phyloP scores from a whole-genome alignment of 2,329 filamentous ascomycete species.

The Penicillium vulpinum region DNA sequence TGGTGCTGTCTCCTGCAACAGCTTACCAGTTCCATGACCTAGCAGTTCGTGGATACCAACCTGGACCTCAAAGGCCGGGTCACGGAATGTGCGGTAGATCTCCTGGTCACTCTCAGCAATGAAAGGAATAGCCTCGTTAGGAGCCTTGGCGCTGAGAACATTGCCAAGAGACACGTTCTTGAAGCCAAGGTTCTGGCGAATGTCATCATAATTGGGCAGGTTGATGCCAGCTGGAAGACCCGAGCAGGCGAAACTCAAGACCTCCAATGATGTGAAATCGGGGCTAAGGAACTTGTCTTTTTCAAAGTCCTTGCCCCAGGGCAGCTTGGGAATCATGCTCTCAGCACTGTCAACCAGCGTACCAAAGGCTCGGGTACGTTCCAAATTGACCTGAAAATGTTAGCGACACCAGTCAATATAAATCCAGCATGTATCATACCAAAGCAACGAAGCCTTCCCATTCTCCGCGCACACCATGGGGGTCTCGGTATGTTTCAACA shows the following conservation, averaged over 20 bases:
- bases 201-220: conserved; percentile 59
- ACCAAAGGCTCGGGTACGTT: conserved; percentile 84
- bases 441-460: conserved; percentile 82
- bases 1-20: conserved; percentile 82
- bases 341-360: conserved; percentile 80
- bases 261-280: conserved; percentile 93
- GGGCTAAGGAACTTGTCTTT: conserved; percentile 95
- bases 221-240: conserved; percentile 64
- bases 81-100: conserved; percentile 78
- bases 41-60: conserved; percentile 90
- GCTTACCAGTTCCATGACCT: conserved; percentile 88
- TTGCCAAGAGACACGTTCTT: conserved; percentile 84
- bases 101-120: conserved; percentile 75
- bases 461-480: conserved; percentile 75
- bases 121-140: conserved; percentile 90
- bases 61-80: conserved; percentile 89
- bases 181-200: conserved; percentile 64
- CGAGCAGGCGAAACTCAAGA: conserved; percentile 73
- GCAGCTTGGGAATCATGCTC: conserved; percentile 80
- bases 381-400: conserved; percentile 66
- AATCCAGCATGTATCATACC: conserved; percentile 30
- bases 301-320: conserved; percentile 86
- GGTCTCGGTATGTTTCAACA: conserved; percentile 82
- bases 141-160: conserved; percentile 84
- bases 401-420: conserved; percentile 26